Conservation (phyloP, 2,329 filamentous ascomycete species). For the Ceratocystis papillata region DNA sequence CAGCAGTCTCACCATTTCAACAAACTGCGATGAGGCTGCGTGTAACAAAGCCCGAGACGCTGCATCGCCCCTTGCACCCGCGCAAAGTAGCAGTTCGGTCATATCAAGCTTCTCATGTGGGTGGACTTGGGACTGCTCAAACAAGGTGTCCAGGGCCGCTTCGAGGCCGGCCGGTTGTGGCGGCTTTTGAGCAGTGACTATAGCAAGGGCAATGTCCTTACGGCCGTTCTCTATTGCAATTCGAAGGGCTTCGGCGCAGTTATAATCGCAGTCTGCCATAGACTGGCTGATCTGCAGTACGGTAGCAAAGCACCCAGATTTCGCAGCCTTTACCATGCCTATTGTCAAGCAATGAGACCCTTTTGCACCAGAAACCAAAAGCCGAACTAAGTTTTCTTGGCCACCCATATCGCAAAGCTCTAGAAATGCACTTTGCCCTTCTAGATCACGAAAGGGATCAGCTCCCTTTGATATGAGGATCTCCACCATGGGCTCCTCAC, state of each 20-base stretch:
- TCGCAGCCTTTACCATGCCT: conserved; percentile 42
- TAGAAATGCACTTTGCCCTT: conserved; percentile 45
- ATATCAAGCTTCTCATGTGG: conserved; percentile 42
- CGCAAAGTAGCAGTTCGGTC: conserved; percentile 47
- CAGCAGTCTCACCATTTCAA: conserved; percentile 46
- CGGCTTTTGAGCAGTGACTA: conserved; percentile 43
- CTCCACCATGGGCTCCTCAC: conserved; percentile 37
- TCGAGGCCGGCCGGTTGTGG: conserved; percentile 41
- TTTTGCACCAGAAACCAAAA: conserved; percentile 42
- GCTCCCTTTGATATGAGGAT: conserved; percentile 44
- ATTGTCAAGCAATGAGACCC: conserved; percentile 37
- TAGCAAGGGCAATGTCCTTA: conserved; percentile 45
- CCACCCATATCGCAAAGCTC: conserved; percentile 40
- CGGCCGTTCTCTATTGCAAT: conserved; percentile 40
- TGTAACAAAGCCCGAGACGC: conserved; percentile 41
- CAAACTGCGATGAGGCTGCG: conserved; percentile 41
- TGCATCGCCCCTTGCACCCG: conserved; percentile 44
- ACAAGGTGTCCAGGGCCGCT: conserved; percentile 41
- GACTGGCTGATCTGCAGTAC: conserved; percentile 43
- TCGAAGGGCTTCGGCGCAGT: conserved; percentile 43
- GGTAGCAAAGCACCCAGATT: conserved; percentile 40
- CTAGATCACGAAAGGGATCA: conserved; percentile 37
- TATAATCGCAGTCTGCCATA: conserved; percentile 43
- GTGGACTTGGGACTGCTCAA: conserved; percentile 38
- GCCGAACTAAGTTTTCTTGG: conserved; percentile 38